Conservation (phyloP, 371 early-diverging fungal genomes). For the Lichtheimia ramosa region DNA sequence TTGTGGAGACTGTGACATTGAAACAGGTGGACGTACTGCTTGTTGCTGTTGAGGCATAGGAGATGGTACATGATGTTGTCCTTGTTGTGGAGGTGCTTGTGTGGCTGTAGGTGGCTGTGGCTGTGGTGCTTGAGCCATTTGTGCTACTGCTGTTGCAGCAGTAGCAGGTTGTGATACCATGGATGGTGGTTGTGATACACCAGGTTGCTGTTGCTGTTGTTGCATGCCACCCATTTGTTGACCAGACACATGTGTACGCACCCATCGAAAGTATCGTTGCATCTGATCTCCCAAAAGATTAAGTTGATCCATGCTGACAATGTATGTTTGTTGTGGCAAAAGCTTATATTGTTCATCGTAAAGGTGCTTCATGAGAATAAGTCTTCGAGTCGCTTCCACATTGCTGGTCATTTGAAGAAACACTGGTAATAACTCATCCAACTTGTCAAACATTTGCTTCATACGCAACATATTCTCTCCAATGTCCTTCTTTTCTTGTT, state of each 20-base stretch:
- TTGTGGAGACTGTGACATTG: slow-evolving; percentile 15
- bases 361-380: slow-evolving; percentile 62
- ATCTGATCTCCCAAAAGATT: slow-evolving; percentile 51
- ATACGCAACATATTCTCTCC: slow-evolving; percentile 37
- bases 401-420: slow-evolving; percentile 43
- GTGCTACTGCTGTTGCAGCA: neutral
- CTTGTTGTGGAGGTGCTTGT: slow-evolving; percentile 24
- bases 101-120: slow-evolving; percentile 12
- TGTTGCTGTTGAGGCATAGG: slow-evolving; percentile 6
- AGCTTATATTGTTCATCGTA: slow-evolving; percentile 58
- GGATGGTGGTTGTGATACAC: slow-evolving; percentile 1
- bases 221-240: slow-evolving; percentile 20
- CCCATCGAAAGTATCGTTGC: slow-evolving; percentile 48
- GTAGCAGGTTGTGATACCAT: slow-evolving; percentile 1
- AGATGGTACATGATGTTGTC: slow-evolving; percentile 10
- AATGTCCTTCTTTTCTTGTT: slow-evolving; percentile 50
- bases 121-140: slow-evolving; percentile 15
- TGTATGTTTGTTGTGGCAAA: slow-evolving; percentile 45
- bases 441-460: slow-evolving; percentile 47
- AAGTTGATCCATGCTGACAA: slow-evolving; percentile 46
- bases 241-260: slow-evolving; percentile 26
- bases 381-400: slow-evolving; percentile 44
- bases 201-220: slow-evolving; percentile 12
- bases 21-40: slow-evolving; percentile 2
- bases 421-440: slow-evolving; percentile 43